Evolutionary conservation across 306 rosid species (phyloP).

Genomic region (Fragaria nilgerrensis): DNA sequence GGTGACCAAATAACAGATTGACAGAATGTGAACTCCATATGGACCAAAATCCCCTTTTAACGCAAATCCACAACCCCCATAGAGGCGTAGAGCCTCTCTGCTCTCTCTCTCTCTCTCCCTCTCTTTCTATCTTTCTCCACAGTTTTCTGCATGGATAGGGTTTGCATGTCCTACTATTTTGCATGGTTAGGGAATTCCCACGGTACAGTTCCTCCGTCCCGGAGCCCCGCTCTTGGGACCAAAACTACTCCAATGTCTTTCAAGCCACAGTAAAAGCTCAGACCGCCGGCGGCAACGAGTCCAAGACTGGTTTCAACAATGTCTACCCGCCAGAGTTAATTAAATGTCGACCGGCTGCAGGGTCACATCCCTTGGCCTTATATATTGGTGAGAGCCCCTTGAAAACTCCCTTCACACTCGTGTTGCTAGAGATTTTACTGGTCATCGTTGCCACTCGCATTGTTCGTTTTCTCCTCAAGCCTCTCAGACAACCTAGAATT

Average conservation of each 20-base stretch:
- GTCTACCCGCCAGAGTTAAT: neutral
- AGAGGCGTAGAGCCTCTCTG: too few relatives aligned
- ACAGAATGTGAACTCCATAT: too few relatives aligned
- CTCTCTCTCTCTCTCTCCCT: too few relatives aligned
- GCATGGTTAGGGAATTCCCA: conserved; percentile 58
- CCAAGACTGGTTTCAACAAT: neutral
- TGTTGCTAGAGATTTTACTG: conserved; percentile 43
- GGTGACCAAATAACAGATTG: too few relatives aligned
- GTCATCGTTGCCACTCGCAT: conserved; percentile 30
- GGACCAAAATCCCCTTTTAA: too few relatives aligned
- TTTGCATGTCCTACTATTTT: conserved; percentile 2
- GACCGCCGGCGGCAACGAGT: neutral
- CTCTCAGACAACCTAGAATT: conserved; percentile 66
- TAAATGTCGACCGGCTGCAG: neutral
- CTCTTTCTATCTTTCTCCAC: neutral
- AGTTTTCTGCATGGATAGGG: conserved; percentile 14
- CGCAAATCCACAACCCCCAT: too few relatives aligned
- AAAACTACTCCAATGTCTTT: neutral
- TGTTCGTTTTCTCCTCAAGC: conserved; percentile 54
- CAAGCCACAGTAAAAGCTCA: conserved; percentile 11
- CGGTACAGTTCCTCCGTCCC: conserved; percentile 13
- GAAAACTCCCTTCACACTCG: conserved; percentile 28
- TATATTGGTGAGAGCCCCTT: conserved; percentile 50
- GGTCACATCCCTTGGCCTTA: conserved; percentile 12
- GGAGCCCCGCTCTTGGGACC: conserved; percentile 20